Base-by-base conservation (phyloP, 352 stramenopile genomes). In the Saprolegnia diclina region DNA sequence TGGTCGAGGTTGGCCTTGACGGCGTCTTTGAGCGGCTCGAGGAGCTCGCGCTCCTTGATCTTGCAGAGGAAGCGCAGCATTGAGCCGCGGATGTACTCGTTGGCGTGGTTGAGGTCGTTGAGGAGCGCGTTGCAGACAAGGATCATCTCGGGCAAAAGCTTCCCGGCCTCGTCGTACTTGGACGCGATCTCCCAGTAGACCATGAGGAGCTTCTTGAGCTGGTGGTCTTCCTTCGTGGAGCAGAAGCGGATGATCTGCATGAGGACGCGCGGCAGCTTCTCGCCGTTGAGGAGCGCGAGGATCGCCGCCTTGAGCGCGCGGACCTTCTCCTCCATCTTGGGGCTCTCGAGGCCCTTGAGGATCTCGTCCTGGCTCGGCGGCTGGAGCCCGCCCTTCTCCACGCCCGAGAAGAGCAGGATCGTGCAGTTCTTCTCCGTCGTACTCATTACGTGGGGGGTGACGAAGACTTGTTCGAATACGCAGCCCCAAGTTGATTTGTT, bases 211-310 rank as follows among this genome's bases (percentile, higher is more conserved):
- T 99, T 99, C 81, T 99, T 99, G 52, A 99, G 84, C 73, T 97
- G 92, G 81, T 99, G 98, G 82, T 99, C 97, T 64, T 98, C 97
- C 55, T 98, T 97, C 64, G 98, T 99, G 65, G 98, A 98, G 81
- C 97, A 99, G 79, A 98, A 99, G 61, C 94, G 96, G 75, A 99
- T 99, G 63, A 99, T 98, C 79, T 98, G 97, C 97, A 99, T 99
- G 37, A 99, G 83, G 77, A 99, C 94, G 72, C 96, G 94, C 21
- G 96, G 95, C 83, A 99, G 96, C 70, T 97, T 91, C 77, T 99
- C 97, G 66, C 97, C 97, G n/a, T 97, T 96, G 19, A 99, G 88
- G 75, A 99, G 85, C 42, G 96, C 90, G 74, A 99, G 90, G 67
- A 99, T 99, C 63, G 97, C 96, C 65, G 87, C 92, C 82, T 99